Evolutionary conservation across 2,329 filamentous ascomycete genomes (phyloP).

Genomic region (Lasiodiplodia sp.): DNA sequence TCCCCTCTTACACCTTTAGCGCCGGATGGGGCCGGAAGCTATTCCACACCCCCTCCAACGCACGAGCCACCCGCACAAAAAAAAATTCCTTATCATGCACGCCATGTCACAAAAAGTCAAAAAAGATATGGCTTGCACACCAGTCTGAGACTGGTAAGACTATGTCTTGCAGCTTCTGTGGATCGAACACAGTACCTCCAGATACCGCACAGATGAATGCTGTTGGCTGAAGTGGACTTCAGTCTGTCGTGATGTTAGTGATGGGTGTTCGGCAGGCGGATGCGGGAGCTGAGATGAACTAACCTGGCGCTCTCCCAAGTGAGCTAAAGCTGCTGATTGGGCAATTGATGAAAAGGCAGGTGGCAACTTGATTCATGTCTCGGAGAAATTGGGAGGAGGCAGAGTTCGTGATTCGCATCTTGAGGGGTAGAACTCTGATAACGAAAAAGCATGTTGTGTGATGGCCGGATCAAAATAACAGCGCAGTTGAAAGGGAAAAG

Average conservation of each 20-base stretch:
- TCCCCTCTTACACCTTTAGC: too few species aligned
- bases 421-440: too few species aligned
- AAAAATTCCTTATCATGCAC: conserved; percentile 3
- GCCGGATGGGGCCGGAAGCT: neutral
- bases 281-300: neutral
- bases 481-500: too few species aligned
- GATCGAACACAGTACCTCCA: conserved; percentile 50
- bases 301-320: conserved; percentile 45
- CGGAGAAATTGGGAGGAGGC: neutral
- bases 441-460: too few species aligned
- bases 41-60: neutral
- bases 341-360: neutral
- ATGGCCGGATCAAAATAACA: too few species aligned
- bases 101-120: neutral
- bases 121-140: neutral
- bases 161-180: conserved; percentile 43
- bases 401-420: too few species aligned
- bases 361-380: neutral
- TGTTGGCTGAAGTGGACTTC: conserved; percentile 42
- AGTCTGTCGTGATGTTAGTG: conserved; percentile 36
- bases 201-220: conserved; percentile 41
- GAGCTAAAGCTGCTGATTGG: conserved; percentile 43
- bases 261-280: neutral
- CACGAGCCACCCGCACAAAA: neutral
- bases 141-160: neutral